phyloP scores from a whole-genome alignment of 139 green algal species.

The Coelastrella sp. region DNA sequence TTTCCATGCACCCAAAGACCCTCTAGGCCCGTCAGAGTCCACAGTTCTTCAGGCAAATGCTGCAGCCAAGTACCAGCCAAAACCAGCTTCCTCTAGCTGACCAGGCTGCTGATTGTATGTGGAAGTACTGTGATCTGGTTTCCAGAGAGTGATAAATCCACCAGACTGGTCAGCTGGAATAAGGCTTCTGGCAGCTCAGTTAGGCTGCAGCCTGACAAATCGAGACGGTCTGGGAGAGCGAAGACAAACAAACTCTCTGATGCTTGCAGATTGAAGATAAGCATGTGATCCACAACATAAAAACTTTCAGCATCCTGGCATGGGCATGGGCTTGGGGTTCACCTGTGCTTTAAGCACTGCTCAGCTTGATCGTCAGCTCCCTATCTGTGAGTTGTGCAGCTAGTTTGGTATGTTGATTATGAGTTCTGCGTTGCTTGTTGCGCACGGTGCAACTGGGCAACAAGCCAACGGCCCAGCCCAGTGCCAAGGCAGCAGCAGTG shows the following conservation, averaged over 20 bases:
- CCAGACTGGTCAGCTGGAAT: slow-evolving; percentile 56
- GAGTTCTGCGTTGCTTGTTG: not conserved
- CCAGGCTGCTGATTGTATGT: slow-evolving; percentile 53
- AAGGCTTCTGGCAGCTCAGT: slow-evolving; percentile 59
- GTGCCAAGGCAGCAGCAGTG: too few species aligned
- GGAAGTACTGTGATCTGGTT: slow-evolving; percentile 48
- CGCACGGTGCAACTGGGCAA: too few species aligned
- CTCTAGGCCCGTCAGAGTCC: slow-evolving; percentile 11
- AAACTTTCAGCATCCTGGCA: too few species aligned
- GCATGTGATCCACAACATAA: too few species aligned
- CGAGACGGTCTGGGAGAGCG: slow-evolving; percentile 63
- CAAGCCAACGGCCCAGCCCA: too few species aligned
- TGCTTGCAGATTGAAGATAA: too few species aligned
- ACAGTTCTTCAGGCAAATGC: slow-evolving; percentile 58
- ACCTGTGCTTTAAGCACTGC: slow-evolving; percentile 10
- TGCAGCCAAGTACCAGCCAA: slow-evolving; percentile 76
- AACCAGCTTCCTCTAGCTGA: slow-evolving; percentile 62
- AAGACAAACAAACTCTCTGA: not conserved
- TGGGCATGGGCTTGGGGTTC: too few species aligned
- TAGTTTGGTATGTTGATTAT: not conserved
- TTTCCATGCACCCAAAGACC: slow-evolving; percentile 44
- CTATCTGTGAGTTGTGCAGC: slow-evolving; percentile 8
- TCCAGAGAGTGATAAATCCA: slow-evolving; percentile 18
- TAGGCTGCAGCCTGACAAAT: slow-evolving; percentile 77
- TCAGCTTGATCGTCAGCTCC: slow-evolving; percentile 33